Evolutionary conservation across 345 rosid species (phyloP), one percentile per base, ranked within the genome.

Genomic region (Durio zibethinus): DNA sequence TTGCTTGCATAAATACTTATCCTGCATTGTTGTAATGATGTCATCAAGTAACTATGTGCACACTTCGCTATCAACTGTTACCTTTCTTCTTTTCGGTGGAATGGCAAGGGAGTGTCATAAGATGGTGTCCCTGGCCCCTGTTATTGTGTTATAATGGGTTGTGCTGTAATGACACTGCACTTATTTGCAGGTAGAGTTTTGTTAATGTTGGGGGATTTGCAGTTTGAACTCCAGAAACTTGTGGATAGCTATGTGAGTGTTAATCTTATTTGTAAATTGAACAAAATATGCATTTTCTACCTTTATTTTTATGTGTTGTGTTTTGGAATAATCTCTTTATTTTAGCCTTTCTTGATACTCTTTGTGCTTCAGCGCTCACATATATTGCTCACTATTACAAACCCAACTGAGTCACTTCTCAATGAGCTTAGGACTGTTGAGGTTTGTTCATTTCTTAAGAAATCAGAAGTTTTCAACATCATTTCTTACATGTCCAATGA

Each of bases 351-450:
- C 74, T 23, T 68, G 27, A 31, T 43, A 21, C 40, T 81, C 27
- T 72, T 78, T 48, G 31, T 78, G 80, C 71, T 82, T 79, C 94
- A 97, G 99, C 95, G 99, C 10, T 85, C 90, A 66, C 91, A 94
- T 86, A 79, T 97, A 83, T 75, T 88, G 72, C 62, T 84, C 77
- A 97, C 99, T 18, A 92, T 97, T 82, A 92, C 98, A 54, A 81
- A 87, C 61, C 98, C 99, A 16, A 89, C 98, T 5, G 99, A 97
- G 79, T 93, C 97, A n/a, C 90, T 94, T 84, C 90, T 97, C 70
- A 90, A 82, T 81, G 98, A 97, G 75, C 97, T 97, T 23, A 94
- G 98, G 72, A 90, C 90, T 35, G 97, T 94, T 70, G 99, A 97
- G 99, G 99, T 97, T 80, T 59, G 93, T 84, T 78, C 50, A 36